Evolutionary conservation across 768 basidiomycete genomes (phyloP), one percentile per base, ranked within the genome.

Genomic region (Rhodotorula sphaerocarpa): DNA sequence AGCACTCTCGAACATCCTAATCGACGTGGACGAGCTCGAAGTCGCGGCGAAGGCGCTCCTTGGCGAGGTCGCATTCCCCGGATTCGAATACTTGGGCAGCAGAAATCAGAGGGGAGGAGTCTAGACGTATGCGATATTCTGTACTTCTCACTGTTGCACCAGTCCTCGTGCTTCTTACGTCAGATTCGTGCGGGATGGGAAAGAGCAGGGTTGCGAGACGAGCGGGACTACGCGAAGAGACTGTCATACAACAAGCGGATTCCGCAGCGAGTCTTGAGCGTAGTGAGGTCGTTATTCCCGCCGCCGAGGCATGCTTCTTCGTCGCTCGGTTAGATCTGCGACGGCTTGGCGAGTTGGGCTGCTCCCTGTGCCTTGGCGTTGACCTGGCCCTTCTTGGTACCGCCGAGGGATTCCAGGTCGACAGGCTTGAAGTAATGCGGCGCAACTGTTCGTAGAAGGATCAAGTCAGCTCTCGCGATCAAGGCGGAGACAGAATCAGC

Each of bases 381-480:
- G 48, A 66, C 53, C 42, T 67, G 65, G 0, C 65, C 69, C 59
- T 70, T 70, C 45, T 67, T 70, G 5, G 57, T 56, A 3, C 68
- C 68, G 21, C 51, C 50, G 12, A 62, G 48, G 14, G 60, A 53
- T 41, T 77, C 75, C 45, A 78, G 70, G 59, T 78, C 76, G 44
- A 70, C 72, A 61, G 75, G 75, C 74, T 89, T 93, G 82, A 93
- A 97, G 74, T 90, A 96, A 74, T 97, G 93, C 0, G 93, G 92
- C 3, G 93, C 93, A 27, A 96, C 90, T 90, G 71, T 9, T n/a
- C 39, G 10, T 3, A n/a, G 52, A 15, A 31, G 23, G 31, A 14
- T 18, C 46, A 47, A 50, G 66, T 25, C 34, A 33, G 6, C 25
- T 3, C 5, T 16, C 20, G 18, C 20, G 18, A 5, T 30, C 27